A percentile compares a stretch with the other conserved stretches of the same genome.
Evolutionary conservation across 2,329 filamentous ascomycete species (phyloP).

Genomic region (Apiospora kogelbergensis): DNA sequence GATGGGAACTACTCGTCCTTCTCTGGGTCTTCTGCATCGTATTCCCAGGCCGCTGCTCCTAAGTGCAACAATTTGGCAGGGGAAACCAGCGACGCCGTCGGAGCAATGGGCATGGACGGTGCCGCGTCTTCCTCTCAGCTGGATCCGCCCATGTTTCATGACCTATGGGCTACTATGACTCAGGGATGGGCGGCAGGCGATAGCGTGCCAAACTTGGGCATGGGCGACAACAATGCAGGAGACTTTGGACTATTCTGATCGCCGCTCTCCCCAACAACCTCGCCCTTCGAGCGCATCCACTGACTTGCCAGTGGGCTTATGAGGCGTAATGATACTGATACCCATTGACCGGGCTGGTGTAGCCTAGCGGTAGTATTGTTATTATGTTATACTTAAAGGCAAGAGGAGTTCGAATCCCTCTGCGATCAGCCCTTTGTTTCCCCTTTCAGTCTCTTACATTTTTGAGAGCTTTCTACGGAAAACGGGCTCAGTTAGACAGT

Average conservation of each 20-base stretch:
- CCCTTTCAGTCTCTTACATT: too few relatives aligned
- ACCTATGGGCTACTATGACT: conserved; percentile 50
- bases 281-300: too few relatives aligned
- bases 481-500: too few relatives aligned
- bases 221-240: not conserved
- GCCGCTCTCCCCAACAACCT: too few relatives aligned
- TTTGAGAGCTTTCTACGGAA: too few relatives aligned
- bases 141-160: conserved; percentile 32
- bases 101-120: conserved; percentile 8
- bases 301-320: not conserved
- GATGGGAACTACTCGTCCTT: not conserved
- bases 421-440: not conserved
- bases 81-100: not conserved
- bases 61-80: not conserved
- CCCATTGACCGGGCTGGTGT: not conserved
- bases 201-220: not conserved
- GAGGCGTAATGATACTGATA: not conserved
- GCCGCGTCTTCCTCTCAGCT: not conserved
- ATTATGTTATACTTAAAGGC: not conserved
- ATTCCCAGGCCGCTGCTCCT: not conserved
- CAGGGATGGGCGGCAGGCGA: conserved; percentile 39
- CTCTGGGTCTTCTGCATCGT: not conserved
- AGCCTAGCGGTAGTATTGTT: not conserved
- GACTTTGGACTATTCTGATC: not conserved
- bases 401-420: conserved; percentile 1